These are phyloP conservation scores for Calonectria ilicicola DNA, from an alignment of 2,329 filamentous ascomycete species.

Conservation along the genomic window DNA sequence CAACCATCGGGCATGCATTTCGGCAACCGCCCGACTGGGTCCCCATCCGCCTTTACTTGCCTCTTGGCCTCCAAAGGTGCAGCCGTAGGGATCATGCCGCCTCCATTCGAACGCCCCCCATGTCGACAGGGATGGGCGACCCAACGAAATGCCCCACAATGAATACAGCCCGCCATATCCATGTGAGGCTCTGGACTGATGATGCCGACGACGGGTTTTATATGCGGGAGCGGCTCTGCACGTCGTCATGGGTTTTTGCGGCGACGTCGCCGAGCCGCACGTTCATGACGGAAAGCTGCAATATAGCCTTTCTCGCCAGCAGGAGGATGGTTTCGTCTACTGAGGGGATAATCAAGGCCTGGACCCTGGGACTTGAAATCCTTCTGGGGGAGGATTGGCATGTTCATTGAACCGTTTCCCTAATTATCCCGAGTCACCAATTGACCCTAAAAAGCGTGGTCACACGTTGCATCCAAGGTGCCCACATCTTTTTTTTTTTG, in stretches of 20 bases:
- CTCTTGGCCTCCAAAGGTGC: background rate
- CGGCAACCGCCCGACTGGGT: background rate
- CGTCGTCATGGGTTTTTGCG: background rate
- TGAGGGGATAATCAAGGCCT: too few relatives aligned
- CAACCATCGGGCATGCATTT: background rate
- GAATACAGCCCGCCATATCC: background rate
- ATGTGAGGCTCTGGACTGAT: conserved; percentile 7
- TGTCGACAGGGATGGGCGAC: background rate
- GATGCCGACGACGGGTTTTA: background rate
- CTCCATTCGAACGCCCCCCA: background rate
- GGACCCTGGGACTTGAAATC: background rate
- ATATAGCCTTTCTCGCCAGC: background rate
- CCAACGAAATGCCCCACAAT: background rate
- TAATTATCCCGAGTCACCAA: conserved; percentile 6
- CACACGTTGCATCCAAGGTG: conserved; percentile 17
- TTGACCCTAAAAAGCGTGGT: background rate
- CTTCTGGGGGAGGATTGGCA: background rate
- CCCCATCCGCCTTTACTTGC: background rate
- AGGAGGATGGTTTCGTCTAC: background rate
- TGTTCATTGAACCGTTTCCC: conserved; percentile 1
- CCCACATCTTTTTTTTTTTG: background rate
- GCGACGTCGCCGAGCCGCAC: background rate
- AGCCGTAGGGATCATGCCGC: background rate
- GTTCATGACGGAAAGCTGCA: background rate
- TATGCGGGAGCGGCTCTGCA: background rate